Conservation (phyloP, 1,284 basidiomycete genomes). For the Boletus sp. region DNA sequence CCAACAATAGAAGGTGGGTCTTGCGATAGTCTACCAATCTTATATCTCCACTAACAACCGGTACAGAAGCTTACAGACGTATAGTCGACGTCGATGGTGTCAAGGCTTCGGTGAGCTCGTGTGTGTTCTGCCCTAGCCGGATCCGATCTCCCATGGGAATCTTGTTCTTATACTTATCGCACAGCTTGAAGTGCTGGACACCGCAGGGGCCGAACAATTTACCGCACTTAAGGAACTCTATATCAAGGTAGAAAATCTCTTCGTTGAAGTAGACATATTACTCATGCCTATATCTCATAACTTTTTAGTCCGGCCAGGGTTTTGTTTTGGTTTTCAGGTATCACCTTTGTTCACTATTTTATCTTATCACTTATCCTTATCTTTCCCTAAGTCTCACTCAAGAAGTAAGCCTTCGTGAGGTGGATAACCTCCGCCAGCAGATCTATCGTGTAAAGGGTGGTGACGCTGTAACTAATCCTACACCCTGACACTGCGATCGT, state of each 20-base stretch:
- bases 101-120: constrained; percentile 47
- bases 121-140: constrained; percentile 20
- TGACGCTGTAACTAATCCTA: constrained; percentile 46
- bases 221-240: constrained; percentile 76
- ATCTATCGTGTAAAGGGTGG: constrained; percentile 78
- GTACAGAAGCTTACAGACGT: constrained; percentile 48
- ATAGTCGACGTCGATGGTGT: constrained; percentile 62
- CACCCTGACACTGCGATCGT: not conserved
- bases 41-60: not conserved
- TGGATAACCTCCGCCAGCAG: constrained; percentile 76
- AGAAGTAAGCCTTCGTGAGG: constrained; percentile 72
- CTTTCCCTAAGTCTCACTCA: constrained; percentile 60
- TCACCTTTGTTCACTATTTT: constrained; percentile 3
- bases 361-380: constrained; percentile 17
- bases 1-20: constrained; percentile 76
- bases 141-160: constrained; percentile 12
- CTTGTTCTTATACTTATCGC: constrained; percentile 11
- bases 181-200: constrained; percentile 84
- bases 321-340: constrained; percentile 85
- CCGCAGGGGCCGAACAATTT: constrained; percentile 88
- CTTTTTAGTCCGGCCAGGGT: constrained; percentile 61
- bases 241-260: constrained; percentile 54
- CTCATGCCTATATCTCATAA: constrained; percentile 4
- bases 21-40: not conserved
- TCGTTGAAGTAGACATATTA: not conserved